Base-by-base conservation (phyloP, 192 early-diverging fungal species). In the Oehlia diaphana region DNA sequence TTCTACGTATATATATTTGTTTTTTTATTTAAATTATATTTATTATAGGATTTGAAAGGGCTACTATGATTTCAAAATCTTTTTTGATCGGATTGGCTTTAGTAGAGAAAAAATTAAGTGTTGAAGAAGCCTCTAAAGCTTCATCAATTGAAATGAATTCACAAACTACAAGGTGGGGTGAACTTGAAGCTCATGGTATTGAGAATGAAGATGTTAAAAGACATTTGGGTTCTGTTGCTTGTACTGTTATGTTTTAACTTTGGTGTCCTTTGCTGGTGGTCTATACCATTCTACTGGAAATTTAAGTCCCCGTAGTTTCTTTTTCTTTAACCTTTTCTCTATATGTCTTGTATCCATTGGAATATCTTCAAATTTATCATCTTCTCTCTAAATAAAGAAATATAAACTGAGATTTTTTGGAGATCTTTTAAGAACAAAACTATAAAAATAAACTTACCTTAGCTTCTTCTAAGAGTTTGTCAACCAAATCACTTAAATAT, bases 1-100 rank as follows among this genome's bases (percentile, higher is more conserved):
- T 33, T 13, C 31, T 37, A 53, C 39, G 4, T 12, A 53, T 2
- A 61, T 8, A 26, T 2, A 63, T 80, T 67, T 68, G 4, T 71
- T 78, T 49, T 31, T 31, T 31, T 2, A 31, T 2, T 26, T 31
- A 28, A 76, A 28, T 70, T 65, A 16, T 50, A 16, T 65, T 37
- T 35, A 75, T 65, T 72, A 70, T 74, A 90, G 96, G 94, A 1
- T 96, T 99, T 80, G 97, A 99, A 80, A 90, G 91, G 75, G 93
- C 93, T 1, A 92, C 93, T 0, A 86, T 97, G 90, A 87, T 86
- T 14, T 89, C 93, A 77, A 99, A 98, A 86, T 96, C 94, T 37
- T 96, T 97, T 84, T 85, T 99, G 68, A 93, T 97, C 67, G 95
- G 90, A 7, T 86, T 98, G 16, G 95, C 94, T n/a, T 83, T 99